phyloP scores from a whole-genome alignment of 2,329 filamentous ascomycete species.

The Colletotrichum eleusines region DNA sequence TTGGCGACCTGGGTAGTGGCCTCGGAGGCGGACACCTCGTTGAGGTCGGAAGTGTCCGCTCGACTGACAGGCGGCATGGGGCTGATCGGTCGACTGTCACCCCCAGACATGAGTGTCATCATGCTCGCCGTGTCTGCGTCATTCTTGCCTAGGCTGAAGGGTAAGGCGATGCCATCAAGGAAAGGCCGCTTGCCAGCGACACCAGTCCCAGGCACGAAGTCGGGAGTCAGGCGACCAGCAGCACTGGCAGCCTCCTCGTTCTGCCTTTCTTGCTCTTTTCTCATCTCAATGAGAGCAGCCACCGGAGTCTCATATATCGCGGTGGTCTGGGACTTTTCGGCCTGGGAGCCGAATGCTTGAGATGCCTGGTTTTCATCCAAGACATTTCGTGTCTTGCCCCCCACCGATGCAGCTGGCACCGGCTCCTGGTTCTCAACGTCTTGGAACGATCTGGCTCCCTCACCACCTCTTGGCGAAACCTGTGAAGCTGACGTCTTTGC shows the following conservation, averaged over 20 bases:
- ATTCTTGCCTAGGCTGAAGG: slow-evolving; percentile 73
- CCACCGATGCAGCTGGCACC: slow-evolving; percentile 51
- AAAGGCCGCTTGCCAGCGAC: slow-evolving; percentile 73
- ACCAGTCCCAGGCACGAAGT: slow-evolving; percentile 60
- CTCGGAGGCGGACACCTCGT: slow-evolving; percentile 12
- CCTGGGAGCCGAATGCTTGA: slow-evolving; percentile 41
- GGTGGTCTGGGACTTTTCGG: slow-evolving; percentile 27
- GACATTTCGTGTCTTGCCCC: slow-evolving; percentile 61
- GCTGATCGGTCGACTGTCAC: slow-evolving; percentile 52
- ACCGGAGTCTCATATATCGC: slow-evolving; percentile 58
- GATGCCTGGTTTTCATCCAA: slow-evolving; percentile 63
- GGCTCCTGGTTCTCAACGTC: slow-evolving; percentile 57
- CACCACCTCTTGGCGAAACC: slow-evolving; percentile 52
- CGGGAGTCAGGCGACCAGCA: slow-evolving; percentile 58
- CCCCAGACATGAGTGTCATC: slow-evolving; percentile 70
- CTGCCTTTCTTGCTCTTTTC: slow-evolving; percentile 52
- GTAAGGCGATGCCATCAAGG: slow-evolving; percentile 77
- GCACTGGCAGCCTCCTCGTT: slow-evolving; percentile 46
- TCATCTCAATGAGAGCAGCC: slow-evolving; percentile 56
- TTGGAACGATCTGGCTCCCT: slow-evolving; percentile 56
- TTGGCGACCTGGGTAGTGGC: slow-evolving; percentile 3
- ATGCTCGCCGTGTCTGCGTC: slow-evolving; percentile 77
- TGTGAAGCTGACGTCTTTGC: slow-evolving; percentile 49
- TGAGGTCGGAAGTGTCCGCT: not conserved
- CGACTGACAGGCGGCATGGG: slow-evolving; percentile 41